These are phyloP conservation scores for Sungouiella thailandica DNA, from an alignment of 805 yeast genomes.

Conservation along the genomic window DNA sequence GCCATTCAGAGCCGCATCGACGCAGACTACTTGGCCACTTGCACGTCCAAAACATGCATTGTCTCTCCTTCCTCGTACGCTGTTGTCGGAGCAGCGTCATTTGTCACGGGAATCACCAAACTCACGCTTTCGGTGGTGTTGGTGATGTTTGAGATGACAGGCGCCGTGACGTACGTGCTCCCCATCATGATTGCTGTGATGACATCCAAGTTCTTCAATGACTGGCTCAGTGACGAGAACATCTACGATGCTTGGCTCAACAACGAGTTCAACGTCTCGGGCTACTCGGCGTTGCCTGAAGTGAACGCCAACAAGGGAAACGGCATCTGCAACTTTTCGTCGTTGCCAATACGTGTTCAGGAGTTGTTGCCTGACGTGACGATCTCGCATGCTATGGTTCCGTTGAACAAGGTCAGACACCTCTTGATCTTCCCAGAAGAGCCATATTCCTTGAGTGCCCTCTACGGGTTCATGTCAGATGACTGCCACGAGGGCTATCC, in stretches of 20 bases:
- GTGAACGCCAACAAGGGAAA: conserved; percentile 34
- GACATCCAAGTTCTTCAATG: conserved; percentile 68
- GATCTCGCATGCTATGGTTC: conserved; percentile 26
- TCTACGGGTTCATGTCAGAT: conserved; percentile 20
- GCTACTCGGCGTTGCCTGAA: conserved; percentile 2
- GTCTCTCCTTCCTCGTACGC: conserved; percentile 87
- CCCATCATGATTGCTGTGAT: conserved; percentile 85
- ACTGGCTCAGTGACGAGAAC: conserved; percentile 52
- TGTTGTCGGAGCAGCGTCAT: conserved; percentile 82
- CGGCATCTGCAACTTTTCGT: conserved; percentile 32
- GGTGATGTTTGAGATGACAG: conserved; percentile 76
- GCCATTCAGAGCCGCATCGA: conserved; percentile 38
- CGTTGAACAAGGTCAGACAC: conserved; percentile 23
- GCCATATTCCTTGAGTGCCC: conserved; percentile 19
- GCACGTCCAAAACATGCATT: conserved; percentile 46
- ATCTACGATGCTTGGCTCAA: conserved; percentile 53
- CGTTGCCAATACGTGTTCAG: conserved; percentile 22
- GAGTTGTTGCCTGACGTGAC: conserved; percentile 30
- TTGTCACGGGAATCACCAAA: conserved; percentile 74
- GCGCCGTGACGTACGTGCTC: conserved; percentile 76
- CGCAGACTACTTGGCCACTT: conserved; percentile 29
- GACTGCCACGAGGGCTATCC: conserved; percentile 43
- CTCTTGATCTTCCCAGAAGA: conserved; percentile 22
- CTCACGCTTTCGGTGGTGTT: conserved; percentile 79
- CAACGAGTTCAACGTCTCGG: conserved; percentile 22